Conservation (phyloP, 441 rosid species). For the Pelargonium australe region DNA sequence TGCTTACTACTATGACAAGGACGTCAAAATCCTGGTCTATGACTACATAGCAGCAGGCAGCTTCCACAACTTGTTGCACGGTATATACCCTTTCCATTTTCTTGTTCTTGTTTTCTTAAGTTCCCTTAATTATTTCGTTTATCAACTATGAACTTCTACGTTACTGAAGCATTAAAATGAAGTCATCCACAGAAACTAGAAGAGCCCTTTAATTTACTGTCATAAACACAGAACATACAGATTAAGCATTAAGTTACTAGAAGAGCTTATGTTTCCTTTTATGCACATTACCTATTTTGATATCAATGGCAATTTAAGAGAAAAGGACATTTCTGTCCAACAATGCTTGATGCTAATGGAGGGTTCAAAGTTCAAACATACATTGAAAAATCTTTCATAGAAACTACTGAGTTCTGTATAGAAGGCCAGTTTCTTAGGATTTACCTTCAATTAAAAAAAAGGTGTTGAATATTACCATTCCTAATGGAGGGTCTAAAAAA, state of each 20-base stretch:
- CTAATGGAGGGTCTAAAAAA: too few species aligned
- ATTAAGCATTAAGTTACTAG: neutral
- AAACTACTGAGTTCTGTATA: too few species aligned
- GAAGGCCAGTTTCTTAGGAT: too few species aligned
- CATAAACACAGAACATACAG: neutral
- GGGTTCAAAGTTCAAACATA: too few species aligned
- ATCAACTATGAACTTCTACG: neutral
- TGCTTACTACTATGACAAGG: slow-evolving; percentile 66
- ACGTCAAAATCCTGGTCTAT: slow-evolving; percentile 61
- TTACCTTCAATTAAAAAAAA: too few species aligned
- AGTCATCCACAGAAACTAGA: neutral
- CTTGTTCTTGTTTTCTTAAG: slow-evolving; percentile 2
- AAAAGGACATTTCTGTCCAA: too few species aligned
- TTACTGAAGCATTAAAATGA: neutral
- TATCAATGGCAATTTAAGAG: too few species aligned
- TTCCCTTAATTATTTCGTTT: neutral
- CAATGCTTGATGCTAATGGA: too few species aligned
- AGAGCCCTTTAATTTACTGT: neutral
- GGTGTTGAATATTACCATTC: too few species aligned
- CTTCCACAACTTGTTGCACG: slow-evolving; percentile 54
- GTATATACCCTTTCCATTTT: slow-evolving; percentile 18
- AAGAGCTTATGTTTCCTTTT: too few species aligned
- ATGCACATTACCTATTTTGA: too few species aligned
- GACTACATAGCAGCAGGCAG: slow-evolving; percentile 55
- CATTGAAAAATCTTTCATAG: too few species aligned